Evolutionary conservation across 164 flowering plant genomes (phyloP), one percentile per base, ranked within the genome.

Genomic region (Dillenia turbinata): DNA sequence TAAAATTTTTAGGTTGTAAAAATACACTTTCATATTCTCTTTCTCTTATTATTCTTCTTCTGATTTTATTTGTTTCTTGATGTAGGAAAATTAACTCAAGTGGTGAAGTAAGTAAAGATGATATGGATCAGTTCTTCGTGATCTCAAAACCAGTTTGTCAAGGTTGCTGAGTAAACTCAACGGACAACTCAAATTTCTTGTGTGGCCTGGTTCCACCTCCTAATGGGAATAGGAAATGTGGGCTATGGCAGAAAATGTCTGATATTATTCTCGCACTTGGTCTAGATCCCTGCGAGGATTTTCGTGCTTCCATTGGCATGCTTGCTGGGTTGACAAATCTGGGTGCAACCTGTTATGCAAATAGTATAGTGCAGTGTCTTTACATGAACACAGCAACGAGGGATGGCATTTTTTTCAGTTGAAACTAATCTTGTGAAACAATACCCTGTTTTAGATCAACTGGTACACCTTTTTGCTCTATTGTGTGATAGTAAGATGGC

Each of bases 301-400:
- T 77, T 52, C 96, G 99, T 63, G 79, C 65, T n/a, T 81, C 92
- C 61, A 68, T 47, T 17, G 66, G 75, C 13, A 70, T 77, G 8
- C 99, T 97, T 14, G 92, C 96, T 6, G 99, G 99, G 9, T 79
- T 94, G 48, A 89, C 90, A 24, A 94, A 94, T 73, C 75, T 94
- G 46, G 99, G 99, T 51, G 99, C 99, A 5, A 94, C 99, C 3
- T 94, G 99, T 80, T 94, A 94, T 78, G 97, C 94, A 33, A 94
- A 94, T 67, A 94, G 99, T 76, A 89, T 94, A 59, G 87, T 94
- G 56, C 99, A 94, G 57, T 94, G 85, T 59, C 78, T 94, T 26
- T 94, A 86, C 69, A 94, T 89, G 97, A 91, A 88, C 63, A 77
- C 75, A 57, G 66, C 85, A 10, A 89, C 92, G 69, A 79, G 97